Base-by-base conservation (phyloP, 768 basidiomycete genomes). In the Tulasnella sp. region DNA sequence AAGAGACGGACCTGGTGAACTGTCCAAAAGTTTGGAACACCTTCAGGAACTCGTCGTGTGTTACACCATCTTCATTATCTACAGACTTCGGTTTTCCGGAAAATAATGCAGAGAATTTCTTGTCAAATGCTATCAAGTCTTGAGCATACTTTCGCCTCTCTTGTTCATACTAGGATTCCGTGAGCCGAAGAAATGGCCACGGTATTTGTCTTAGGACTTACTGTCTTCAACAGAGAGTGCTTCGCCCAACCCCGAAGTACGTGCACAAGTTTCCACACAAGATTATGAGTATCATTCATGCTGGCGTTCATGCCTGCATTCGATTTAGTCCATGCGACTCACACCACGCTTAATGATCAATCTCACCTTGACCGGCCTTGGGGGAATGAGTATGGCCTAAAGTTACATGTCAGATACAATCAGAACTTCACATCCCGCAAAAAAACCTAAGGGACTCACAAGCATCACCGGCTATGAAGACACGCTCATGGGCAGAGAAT, bases 401-500 rank as follows among this genome's bases (percentile, higher is more conserved):
- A 24, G 6, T 29, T 9, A 15, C n/a, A 13, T 35, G 10, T n/a
- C 3, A 37, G 22, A 16, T n/a, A 4, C 20, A 15, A 44, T 34
- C 27, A 13, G 13, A 20, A 45, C 19, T 3, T 15, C 12, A 35
- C 6, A 6, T n/a, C 12, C 24, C 40, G 1, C n/a, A 9, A 15
- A 13, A 24, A 7, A 76, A 54, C 76, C 77, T 65, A 80, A 75
- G 79, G 63, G 78, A 78, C 1, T 77, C 79, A 59, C 79, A 83
- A 0, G 81, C 83, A 61, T 84, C 83, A 0, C 83, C 83, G 1
- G 76, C 78, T 49, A 87, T 83, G 62, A 86, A 85, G 1, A 83
- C 72, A 0, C 83, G 73, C 2, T 81, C 71, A n/a, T 73, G 61
- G 2, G 72, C 64, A 20, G 76, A 75, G 62, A 72, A 86, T 9